phyloP scores from a whole-genome alignment of 768 basidiomycete genomes.

The Pleurotus ostreatus region DNA sequence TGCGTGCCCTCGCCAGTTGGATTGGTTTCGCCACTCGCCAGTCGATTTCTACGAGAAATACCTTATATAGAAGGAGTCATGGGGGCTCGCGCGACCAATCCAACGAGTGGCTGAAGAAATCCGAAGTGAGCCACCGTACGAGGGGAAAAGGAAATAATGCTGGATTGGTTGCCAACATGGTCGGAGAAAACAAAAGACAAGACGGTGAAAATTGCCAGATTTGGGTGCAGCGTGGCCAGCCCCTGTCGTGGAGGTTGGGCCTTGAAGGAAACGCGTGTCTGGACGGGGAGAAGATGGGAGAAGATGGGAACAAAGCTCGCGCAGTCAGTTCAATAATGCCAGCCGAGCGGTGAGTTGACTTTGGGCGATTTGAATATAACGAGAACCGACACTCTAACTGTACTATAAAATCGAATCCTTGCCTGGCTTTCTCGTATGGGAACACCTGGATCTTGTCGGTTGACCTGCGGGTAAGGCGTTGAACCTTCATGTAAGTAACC shows the following conservation, averaged over 20 bases:
- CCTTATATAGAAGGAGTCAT: slow-evolving; percentile 4
- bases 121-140: slow-evolving; percentile 7
- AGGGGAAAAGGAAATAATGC: slow-evolving; percentile 7
- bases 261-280: neutral
- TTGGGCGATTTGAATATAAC: too few species aligned
- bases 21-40: slow-evolving; percentile 5
- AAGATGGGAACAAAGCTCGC: neutral
- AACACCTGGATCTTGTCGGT: too few species aligned
- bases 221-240: neutral
- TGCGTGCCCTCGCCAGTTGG: neutral
- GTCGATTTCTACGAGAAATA: neutral
- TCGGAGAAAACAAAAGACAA: neutral
- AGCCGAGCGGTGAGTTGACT: too few species aligned
- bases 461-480: too few species aligned
- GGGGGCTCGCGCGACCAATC: neutral
- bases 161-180: slow-evolving; percentile 8
- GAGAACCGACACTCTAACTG: too few species aligned
- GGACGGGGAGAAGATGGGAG: neutral
- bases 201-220: slow-evolving; percentile 1
- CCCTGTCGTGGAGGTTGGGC: neutral
- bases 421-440: too few species aligned
- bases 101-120: slow-evolving; percentile 6
- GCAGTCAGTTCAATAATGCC: too few species aligned
- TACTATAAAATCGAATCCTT: too few species aligned
- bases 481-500: too few species aligned